Evolutionary conservation across 768 basidiomycete genomes (phyloP).

Genomic region (Boletus vermiculosoides): DNA sequence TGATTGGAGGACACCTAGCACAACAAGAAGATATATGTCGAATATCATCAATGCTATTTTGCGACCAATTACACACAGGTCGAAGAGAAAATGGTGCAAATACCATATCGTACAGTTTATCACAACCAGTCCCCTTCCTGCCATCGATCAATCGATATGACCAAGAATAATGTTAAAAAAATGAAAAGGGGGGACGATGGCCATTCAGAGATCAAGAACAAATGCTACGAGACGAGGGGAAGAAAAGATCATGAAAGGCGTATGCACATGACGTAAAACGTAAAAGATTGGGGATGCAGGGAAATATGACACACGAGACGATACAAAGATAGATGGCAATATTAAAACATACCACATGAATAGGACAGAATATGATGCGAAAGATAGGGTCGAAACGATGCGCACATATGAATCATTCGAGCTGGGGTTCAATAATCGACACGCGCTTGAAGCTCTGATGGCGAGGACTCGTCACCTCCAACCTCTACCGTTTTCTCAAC

Average conservation of each 20-base stretch:
- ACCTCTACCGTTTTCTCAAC: conserved; percentile 31
- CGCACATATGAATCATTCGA: not conserved
- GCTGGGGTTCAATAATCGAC: conserved; percentile 9
- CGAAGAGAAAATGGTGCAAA: not conserved
- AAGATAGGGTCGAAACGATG: not conserved
- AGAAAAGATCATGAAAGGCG: not conserved
- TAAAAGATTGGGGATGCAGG: not conserved
- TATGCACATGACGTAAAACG: not conserved
- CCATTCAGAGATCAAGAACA: not conserved
- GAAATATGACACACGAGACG: not conserved
- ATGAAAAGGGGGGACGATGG: not conserved
- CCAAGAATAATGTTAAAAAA: not conserved
- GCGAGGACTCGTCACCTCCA: conserved; percentile 15
- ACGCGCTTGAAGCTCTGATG: conserved; percentile 1
- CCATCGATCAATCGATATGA: too few species aligned
- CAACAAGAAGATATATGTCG: not conserved
- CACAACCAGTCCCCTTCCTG: not conserved
- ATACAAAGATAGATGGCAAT: not conserved
- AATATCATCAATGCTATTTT: not conserved
- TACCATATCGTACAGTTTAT: not conserved
- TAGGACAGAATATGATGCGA: not conserved
- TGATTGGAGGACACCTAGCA: not conserved
- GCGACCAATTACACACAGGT: not conserved
- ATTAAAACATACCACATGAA: not conserved
- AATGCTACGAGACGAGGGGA: not conserved